Conservation (phyloP, 495 filamentous ascomycete genomes). For the Annulohypoxylon nitens region DNA sequence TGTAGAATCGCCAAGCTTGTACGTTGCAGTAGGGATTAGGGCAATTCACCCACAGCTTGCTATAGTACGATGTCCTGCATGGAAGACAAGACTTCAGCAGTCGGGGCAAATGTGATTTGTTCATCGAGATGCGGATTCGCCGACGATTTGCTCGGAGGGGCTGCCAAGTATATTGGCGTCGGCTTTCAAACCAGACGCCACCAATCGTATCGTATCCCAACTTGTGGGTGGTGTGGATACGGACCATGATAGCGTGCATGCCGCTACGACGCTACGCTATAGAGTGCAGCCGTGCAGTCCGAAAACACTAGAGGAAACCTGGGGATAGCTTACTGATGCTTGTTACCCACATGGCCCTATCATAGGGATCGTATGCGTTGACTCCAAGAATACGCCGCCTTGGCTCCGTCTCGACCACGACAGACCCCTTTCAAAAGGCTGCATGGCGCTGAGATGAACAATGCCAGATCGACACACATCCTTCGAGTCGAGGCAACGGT, state of each 20-base stretch:
- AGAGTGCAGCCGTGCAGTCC: constrained; percentile 31
- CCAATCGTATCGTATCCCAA: constrained; percentile 29
- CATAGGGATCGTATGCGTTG: constrained; percentile 7
- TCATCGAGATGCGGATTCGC: constrained; percentile 35
- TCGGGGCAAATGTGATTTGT: constrained; percentile 25
- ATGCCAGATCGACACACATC: constrained; percentile 16
- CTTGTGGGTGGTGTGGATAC: constrained; percentile 35
- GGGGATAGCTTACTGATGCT: constrained; percentile 45
- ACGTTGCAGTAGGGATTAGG: not conserved
- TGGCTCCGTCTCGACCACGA: constrained; percentile 21
- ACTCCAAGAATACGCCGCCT: constrained; percentile 27
- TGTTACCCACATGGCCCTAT: constrained; percentile 33
- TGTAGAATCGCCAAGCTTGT: constrained; percentile 13
- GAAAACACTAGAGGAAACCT: constrained; percentile 17
- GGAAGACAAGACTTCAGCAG: constrained; percentile 4
- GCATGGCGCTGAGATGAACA: constrained; percentile 8
- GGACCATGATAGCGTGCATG: constrained; percentile 22
- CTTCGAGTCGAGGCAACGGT: not conserved
- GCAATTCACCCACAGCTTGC: constrained; percentile 11
- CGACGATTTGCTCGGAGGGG: constrained; percentile 16
- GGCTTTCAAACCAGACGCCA: constrained; percentile 22
- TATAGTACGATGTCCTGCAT: constrained; percentile 25
- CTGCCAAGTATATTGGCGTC: constrained; percentile 34
- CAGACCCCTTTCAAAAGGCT: not conserved
- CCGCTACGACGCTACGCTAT: constrained; percentile 14